Evolutionary conservation across 2,329 filamentous ascomycete species (phyloP).

Genomic region (Aspergillus sp.): DNA sequence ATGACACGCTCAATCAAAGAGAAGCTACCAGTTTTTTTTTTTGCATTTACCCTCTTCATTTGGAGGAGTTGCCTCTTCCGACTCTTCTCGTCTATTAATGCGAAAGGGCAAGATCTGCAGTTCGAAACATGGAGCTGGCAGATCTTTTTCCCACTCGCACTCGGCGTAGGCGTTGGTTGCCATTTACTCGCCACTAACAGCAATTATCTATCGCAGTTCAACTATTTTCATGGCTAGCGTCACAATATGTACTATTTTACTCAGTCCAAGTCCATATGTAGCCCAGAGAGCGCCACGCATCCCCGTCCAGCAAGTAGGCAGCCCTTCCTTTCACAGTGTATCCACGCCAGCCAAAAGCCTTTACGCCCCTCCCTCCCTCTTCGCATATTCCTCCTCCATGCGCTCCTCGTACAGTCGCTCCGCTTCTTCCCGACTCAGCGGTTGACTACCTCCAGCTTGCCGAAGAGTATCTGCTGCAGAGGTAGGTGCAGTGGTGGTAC

Average conservation of each 20-base stretch:
- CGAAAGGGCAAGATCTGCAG: too few relatives aligned
- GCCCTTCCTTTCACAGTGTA: background rate
- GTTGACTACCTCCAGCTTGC: background rate
- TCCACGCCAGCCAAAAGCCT: background rate
- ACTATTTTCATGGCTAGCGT: too few relatives aligned
- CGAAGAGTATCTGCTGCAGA: background rate
- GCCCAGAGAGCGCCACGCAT: too few relatives aligned
- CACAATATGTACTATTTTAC: too few relatives aligned
- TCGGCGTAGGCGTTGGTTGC: too few relatives aligned
- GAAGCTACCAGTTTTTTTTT: conserved; percentile 68
- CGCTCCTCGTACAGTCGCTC: conserved; percentile 45
- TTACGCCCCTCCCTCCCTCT: conserved; percentile 43
- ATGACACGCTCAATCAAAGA: conserved; percentile 88
- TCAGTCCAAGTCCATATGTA: too few relatives aligned
- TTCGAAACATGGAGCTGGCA: too few relatives aligned
- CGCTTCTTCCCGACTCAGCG: conserved; percentile 41
- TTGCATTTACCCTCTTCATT: conserved; percentile 13
- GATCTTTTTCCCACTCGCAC: background rate
- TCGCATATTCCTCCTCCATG: conserved; percentile 48
- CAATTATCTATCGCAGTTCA: too few relatives aligned
- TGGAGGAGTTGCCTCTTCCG: conserved; percentile 11
- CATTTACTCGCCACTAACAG: too few relatives aligned
- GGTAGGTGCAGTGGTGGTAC: background rate
- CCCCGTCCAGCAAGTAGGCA: too few relatives aligned
- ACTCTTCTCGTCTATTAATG: too few relatives aligned